These are phyloP conservation scores for Fusarium sacchari DNA, from an alignment of 2,329 filamentous ascomycete species.

Conservation along the genomic window DNA sequence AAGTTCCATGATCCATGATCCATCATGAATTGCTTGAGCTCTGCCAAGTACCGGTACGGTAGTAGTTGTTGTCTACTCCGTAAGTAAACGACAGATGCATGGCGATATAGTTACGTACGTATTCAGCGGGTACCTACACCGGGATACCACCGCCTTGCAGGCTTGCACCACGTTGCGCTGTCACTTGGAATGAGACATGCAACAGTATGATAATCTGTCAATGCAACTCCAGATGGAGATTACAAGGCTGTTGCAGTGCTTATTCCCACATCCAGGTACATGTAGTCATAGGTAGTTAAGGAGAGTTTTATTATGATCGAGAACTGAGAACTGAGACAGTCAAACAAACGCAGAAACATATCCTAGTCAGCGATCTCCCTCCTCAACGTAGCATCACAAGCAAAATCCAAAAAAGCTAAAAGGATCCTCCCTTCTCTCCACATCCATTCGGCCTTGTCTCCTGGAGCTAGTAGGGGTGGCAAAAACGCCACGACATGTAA, in stretches of 20 bases:
- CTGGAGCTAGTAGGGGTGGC: conserved; percentile 20
- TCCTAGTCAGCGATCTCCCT: background rate
- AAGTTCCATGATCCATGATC: too few relatives aligned
- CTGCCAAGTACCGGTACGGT: conserved; percentile 2
- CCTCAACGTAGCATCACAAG: background rate
- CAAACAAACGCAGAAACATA: background rate
- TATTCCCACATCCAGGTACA: background rate
- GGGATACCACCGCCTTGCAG: conserved; percentile 1
- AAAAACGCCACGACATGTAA: conserved; percentile 24
- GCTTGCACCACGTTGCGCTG: conserved; percentile 4
- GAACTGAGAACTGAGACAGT: background rate
- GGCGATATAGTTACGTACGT: background rate
- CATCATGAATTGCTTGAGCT: background rate
- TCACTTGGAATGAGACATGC: conserved; percentile 15
- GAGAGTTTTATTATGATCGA: background rate
- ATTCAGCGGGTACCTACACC: too few relatives aligned
- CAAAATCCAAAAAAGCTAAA: background rate
- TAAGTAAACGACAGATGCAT: conserved; percentile 1
- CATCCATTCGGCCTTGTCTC: background rate
- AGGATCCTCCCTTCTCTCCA: conserved; percentile 10
- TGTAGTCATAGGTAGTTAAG: background rate
- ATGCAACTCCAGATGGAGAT: background rate
- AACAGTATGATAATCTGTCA: conserved; percentile 12
- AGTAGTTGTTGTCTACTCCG: conserved; percentile 21
- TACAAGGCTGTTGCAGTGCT: conserved; percentile 2